Percentiles rank a stretch among this genome's conserved stretches.
These are phyloP conservation scores for Mucor irregularis DNA, from an alignment of 371 early-diverging fungal species.

Conservation along the genomic window DNA sequence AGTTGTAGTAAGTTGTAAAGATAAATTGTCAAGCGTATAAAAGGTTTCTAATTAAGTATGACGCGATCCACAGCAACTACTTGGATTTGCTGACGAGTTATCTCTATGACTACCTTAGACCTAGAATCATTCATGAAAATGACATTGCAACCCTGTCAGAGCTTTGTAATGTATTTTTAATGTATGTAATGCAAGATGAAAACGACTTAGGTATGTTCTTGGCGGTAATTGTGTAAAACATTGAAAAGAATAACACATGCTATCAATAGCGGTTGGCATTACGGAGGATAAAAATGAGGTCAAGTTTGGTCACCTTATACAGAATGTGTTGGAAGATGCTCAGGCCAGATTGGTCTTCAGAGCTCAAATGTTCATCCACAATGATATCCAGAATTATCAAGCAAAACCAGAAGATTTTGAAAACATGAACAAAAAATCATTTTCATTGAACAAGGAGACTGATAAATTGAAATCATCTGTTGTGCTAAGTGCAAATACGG, in stretches of 20 bases:
- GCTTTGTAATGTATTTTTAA: constrained; percentile 73
- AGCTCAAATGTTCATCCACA: constrained; percentile 77
- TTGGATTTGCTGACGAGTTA: constrained; percentile 64
- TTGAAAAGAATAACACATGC: background rate
- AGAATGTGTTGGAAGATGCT: constrained; percentile 79
- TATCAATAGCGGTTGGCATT: constrained; percentile 3
- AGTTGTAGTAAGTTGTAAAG: constrained; percentile 46
- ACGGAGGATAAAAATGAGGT: constrained; percentile 43
- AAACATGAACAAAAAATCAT: background rate
- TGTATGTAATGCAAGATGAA: constrained; percentile 59
- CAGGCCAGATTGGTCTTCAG: constrained; percentile 85
- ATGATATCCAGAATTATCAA: constrained; percentile 77
- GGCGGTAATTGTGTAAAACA: too few species aligned
- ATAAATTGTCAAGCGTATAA: background rate
- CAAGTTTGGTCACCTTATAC: constrained; percentile 70
- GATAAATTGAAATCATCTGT: constrained; percentile 24
- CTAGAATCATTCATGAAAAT: constrained; percentile 82
- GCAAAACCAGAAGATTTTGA: constrained; percentile 71
- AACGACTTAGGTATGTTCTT: constrained; percentile 29
- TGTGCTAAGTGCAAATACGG: constrained; percentile 17
- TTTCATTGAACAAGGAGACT: background rate
- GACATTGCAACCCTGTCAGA: constrained; percentile 79
- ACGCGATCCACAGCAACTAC: constrained; percentile 58
- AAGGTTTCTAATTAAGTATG: background rate
- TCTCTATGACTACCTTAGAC: constrained; percentile 84